Evolutionary conservation across 2,329 filamentous ascomycete species (phyloP).

Genomic region (Apiospora arundinis): DNA sequence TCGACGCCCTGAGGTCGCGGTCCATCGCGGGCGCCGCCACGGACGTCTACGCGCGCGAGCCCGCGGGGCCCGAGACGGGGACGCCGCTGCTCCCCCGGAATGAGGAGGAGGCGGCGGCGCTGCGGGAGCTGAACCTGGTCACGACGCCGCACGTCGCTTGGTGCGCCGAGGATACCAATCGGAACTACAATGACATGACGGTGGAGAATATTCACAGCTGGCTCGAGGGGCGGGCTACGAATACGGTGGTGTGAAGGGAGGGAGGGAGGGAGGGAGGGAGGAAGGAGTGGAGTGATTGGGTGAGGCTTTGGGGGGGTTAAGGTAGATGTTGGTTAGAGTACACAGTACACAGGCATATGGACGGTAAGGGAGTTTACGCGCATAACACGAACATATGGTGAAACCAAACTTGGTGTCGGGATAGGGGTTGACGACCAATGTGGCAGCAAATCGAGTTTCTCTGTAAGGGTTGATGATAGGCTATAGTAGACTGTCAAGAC

Average conservation of each 20-base stretch:
- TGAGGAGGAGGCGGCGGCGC: slow-evolving; percentile 17
- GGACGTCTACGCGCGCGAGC: slow-evolving; percentile 39
- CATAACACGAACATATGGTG: too few relatives aligned
- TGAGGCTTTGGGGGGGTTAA: too few relatives aligned
- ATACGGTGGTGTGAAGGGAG: neutral
- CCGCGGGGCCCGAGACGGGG: slow-evolving; percentile 33
- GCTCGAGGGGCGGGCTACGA: neutral
- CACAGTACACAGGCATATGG: too few relatives aligned
- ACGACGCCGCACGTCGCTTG: slow-evolving; percentile 41
- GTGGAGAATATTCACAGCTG: slow-evolving; percentile 11
- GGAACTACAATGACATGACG: slow-evolving; percentile 17
- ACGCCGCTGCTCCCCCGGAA: slow-evolving; percentile 28
- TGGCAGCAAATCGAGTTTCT: too few relatives aligned
- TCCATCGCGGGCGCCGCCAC: slow-evolving; percentile 38
- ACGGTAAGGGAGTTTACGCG: too few relatives aligned
- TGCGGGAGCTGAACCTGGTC: slow-evolving; percentile 37
- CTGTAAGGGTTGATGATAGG: too few relatives aligned
- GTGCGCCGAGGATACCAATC: slow-evolving; percentile 38
- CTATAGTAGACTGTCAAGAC: too few relatives aligned
- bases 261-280: neutral
- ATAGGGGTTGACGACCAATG: too few relatives aligned
- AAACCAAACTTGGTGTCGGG: too few relatives aligned
- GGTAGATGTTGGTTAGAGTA: too few relatives aligned
- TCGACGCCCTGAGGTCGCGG: slow-evolving; percentile 34
- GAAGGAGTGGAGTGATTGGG: too few relatives aligned